Conservation (phyloP, 208 protist genomes). For the Wallacemonas rigidus region DNA sequence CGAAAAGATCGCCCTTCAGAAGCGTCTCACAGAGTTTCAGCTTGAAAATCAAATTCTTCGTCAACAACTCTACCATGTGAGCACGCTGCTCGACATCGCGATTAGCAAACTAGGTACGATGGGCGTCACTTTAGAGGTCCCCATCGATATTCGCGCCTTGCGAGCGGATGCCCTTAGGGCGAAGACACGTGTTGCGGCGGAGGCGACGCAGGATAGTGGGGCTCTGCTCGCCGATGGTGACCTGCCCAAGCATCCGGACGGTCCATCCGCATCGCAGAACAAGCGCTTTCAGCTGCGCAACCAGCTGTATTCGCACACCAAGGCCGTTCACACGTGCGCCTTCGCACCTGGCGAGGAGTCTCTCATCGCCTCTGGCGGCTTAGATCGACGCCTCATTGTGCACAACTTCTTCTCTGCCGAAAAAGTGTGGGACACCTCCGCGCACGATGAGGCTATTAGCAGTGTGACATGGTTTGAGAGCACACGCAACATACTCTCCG, state of each 20-base stretch:
- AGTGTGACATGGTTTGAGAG: conserved; percentile 82
- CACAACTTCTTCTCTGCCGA: conserved; percentile 80
- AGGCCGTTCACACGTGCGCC: conserved; percentile 76
- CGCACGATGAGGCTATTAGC: conserved; percentile 76
- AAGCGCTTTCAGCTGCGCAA: conserved; percentile 66
- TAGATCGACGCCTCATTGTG: conserved; percentile 80
- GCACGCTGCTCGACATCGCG: conserved; percentile 79
- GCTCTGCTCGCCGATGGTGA: conserved; percentile 18
- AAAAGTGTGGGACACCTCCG: conserved; percentile 60
- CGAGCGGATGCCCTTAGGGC: conserved; percentile 47
- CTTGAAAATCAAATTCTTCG: conserved; percentile 82
- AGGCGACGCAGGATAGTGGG: conserved; percentile 28
- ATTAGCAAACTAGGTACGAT: conserved; percentile 79
- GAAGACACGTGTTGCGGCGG: conserved; percentile 32
- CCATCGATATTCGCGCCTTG: conserved; percentile 76
- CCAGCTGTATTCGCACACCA: conserved; percentile 80
- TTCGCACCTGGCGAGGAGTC: conserved; percentile 70
- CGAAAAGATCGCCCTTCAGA: conserved; percentile 72
- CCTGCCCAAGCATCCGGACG: conserved; percentile 7
- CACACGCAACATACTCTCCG: conserved; percentile 73
- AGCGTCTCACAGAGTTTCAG: conserved; percentile 64
- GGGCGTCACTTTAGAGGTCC: conserved; percentile 76
- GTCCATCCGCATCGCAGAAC: conserved; percentile 15
- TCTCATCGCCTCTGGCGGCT: conserved; percentile 70
- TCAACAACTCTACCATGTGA: conserved; percentile 79